phyloP scores from a whole-genome alignment of 2,329 filamentous ascomycete species.

The Hirsutella thompsonii region DNA sequence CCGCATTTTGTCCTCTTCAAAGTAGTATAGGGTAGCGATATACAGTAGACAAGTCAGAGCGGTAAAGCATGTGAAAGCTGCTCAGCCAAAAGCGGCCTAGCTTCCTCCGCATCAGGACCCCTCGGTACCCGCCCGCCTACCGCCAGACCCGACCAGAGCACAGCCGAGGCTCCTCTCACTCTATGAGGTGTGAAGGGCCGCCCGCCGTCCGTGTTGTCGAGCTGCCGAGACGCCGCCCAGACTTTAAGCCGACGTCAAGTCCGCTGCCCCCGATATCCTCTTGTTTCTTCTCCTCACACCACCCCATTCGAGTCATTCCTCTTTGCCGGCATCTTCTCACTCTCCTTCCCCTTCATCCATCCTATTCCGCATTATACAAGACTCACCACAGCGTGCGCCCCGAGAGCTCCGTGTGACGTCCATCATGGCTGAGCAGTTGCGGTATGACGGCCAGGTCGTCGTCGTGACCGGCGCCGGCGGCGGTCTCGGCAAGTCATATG shows the following conservation, averaged over 20 bases:
- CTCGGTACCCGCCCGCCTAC: conserved; percentile 11
- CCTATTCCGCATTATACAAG: background rate
- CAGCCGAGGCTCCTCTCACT: conserved; percentile 5
- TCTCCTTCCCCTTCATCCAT: background rate
- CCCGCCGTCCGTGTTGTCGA: background rate
- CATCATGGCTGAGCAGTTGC: conserved; percentile 50
- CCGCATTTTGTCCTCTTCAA: too few species aligned
- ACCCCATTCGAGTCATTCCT: background rate
- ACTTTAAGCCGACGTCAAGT: background rate
- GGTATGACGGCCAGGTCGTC: conserved; percentile 75
- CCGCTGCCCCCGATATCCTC: background rate
- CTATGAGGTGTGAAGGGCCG: background rate
- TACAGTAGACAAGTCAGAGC: background rate
- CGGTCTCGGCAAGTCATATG: conserved; percentile 69
- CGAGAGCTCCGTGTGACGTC: background rate
- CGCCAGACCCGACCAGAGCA: background rate
- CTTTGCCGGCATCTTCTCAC: background rate
- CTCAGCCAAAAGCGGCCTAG: conserved; percentile 12
- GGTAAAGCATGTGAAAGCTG: conserved; percentile 8
- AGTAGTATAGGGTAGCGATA: too few species aligned
- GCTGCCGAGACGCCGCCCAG: background rate
- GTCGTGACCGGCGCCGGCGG: conserved; percentile 74
- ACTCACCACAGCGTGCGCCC: background rate
- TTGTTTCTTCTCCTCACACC: background rate
- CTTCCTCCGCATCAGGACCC: conserved; percentile 11